Evolutionary conservation across 345 rosid species (phyloP).

Genomic region (Citrus glauca): DNA sequence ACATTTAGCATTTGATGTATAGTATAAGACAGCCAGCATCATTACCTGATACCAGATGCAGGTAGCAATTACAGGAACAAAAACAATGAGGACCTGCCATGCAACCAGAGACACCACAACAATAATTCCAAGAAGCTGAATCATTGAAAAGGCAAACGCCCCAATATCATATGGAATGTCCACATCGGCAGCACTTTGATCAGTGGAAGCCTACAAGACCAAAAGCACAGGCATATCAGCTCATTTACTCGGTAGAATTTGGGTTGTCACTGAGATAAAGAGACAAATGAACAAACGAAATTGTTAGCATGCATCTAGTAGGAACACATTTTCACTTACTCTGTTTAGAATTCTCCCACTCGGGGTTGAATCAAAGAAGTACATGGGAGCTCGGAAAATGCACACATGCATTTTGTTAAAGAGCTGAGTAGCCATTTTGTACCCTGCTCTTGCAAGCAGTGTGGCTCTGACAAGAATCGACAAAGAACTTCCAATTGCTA

Average conservation of each 20-base stretch:
- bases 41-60: constrained; percentile 65
- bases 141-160: constrained; percentile 35
- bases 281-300: neutral
- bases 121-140: constrained; percentile 56
- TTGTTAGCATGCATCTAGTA: neutral
- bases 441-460: constrained; percentile 44
- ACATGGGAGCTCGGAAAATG: constrained; percentile 79
- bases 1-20: no score
- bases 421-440: constrained; percentile 56
- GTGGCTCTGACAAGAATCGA: constrained; percentile 43
- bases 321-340: constrained; percentile 24
- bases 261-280: neutral
- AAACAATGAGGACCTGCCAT: constrained; percentile 58
- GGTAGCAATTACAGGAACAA: constrained; percentile 44
- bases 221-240: neutral
- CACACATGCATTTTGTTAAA: constrained; percentile 56
- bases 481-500: constrained; percentile 53
- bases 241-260: neutral
- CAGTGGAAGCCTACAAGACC: constrained; percentile 59
- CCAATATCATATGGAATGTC: constrained; percentile 47
- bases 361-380: constrained; percentile 74
- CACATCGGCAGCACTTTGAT: constrained; percentile 63
- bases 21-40: neutral
- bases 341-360: constrained; percentile 60
- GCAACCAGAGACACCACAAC: constrained; percentile 59